Evolutionary conservation across 257 asterid genomes (phyloP), one percentile per base, ranked within the genome.

Genomic region (Petunia axillaris): DNA sequence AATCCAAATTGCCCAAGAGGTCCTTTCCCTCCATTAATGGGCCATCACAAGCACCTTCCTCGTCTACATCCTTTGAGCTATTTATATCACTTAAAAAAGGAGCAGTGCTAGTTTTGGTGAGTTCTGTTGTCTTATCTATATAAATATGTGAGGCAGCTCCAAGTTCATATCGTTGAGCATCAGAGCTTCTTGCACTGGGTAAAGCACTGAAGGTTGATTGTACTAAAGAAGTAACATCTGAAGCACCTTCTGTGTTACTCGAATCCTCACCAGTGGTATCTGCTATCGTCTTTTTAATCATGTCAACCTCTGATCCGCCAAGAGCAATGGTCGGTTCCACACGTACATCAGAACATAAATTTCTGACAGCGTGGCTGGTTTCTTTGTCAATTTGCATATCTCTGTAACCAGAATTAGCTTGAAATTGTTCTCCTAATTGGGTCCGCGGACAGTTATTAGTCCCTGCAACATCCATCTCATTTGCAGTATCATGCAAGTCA

Each of bases 161-260:
- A 80, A 80, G 66, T 75, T 75, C 83, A 16, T 54, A 74, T 62
- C 40, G 82, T 65, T 60, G 86, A 53, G 74, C 81, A 54, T 79
- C 84, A 80, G 88, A 43, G 81, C 73, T 78, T 83, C 79, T 77
- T 82, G 82, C 78, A 83, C 73, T 81, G 37, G 64, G 76, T 74
- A 80, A 76, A 37, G 39, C 50, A 54, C 70, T 79, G 14, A 57
- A 83, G 13, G 50, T 52, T 48, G 38, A 14, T 15, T 64, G 75
- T 63, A 74, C 68, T 37, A 81, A 54, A 84, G 81, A 73, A 58
- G 83, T 62, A 80, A 79, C 48, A 62, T 37, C 54, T 43, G 85
- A 63, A 82, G 80, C 75, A 81, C 79, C 60, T 80, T 14, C 41
- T 41, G 4, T 70, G 39, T 84, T 70, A 38, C 64, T 64, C 44